Conservation (phyloP, 2,329 filamentous ascomycete genomes). For the Dryadomyces quercivorus region DNA sequence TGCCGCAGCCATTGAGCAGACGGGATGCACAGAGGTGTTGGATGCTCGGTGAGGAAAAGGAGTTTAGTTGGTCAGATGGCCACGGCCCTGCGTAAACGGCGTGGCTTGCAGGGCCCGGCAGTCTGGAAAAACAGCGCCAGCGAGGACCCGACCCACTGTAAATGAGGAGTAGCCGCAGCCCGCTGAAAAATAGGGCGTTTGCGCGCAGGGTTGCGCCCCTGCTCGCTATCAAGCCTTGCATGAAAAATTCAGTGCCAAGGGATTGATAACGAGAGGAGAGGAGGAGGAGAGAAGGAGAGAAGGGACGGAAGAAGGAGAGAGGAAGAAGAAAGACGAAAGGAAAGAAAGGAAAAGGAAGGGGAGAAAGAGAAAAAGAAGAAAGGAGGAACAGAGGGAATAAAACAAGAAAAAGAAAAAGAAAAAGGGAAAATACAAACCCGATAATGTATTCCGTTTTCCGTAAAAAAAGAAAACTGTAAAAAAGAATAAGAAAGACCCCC, state of each 20-base stretch:
- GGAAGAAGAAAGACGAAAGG: neutral
- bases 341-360: neutral
- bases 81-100: neutral
- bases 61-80: neutral
- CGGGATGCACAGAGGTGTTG: neutral
- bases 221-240: neutral
- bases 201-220: neutral
- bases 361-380: no score
- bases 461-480: no score
- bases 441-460: no score
- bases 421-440: no score
- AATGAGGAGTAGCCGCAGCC: neutral
- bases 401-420: no score
- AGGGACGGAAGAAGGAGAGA: no score
- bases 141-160: conserved; percentile 1
- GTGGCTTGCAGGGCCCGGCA: neutral
- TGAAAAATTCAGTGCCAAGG: neutral
- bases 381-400: no score
- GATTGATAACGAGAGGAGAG: neutral
- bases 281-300: neutral
- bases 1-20: neutral
- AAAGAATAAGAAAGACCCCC: no score
- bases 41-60: neutral
- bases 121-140: neutral
- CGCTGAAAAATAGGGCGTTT: neutral